Evolutionary conservation across 805 yeast genomes (phyloP).

Genomic region (Lipomyces sp.): DNA sequence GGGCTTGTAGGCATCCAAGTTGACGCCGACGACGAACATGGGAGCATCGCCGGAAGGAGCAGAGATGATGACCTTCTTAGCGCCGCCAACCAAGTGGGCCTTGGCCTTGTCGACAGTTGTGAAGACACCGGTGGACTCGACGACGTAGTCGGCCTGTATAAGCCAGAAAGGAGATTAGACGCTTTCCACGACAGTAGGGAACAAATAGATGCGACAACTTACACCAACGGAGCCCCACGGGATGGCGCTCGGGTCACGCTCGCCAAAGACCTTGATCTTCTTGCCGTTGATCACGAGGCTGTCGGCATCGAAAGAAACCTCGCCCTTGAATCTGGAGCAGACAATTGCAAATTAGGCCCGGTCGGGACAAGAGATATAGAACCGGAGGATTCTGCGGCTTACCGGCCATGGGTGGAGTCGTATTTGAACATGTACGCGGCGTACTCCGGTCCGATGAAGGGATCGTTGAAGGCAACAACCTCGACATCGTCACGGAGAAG

Average conservation of each 20-base stretch:
- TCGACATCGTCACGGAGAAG: slow-evolving; percentile 68
- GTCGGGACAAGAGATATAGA: not conserved
- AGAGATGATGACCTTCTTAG: slow-evolving; percentile 90
- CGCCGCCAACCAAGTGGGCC: slow-evolving; percentile 85
- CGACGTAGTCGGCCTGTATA: slow-evolving; percentile 62
- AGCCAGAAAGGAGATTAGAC: not conserved
- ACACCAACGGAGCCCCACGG: slow-evolving; percentile 83
- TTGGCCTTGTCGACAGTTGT: slow-evolving; percentile 75
- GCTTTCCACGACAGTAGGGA: no score
- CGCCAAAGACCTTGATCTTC: slow-evolving; percentile 65
- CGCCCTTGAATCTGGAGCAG: slow-evolving; percentile 55
- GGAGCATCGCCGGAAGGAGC: slow-evolving; percentile 95
- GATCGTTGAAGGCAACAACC: slow-evolving; percentile 87
- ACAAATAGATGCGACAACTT: not conserved
- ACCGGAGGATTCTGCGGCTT: not conserved
- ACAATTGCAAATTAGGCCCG: not conserved
- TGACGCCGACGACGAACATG: slow-evolving; percentile 92
- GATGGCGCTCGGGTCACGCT: slow-evolving; percentile 78
- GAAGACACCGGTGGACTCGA: slow-evolving; percentile 95
- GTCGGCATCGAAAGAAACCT: slow-evolving; percentile 50
- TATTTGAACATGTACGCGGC: slow-evolving; percentile 95
- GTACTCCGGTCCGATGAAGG: slow-evolving; percentile 83
- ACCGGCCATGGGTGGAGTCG: slow-evolving; percentile 86
- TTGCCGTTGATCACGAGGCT: slow-evolving; percentile 66
- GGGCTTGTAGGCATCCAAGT: slow-evolving; percentile 71